phyloP scores from a whole-genome alignment of 805 yeast genomes.

The Ogataea ramenticola region DNA sequence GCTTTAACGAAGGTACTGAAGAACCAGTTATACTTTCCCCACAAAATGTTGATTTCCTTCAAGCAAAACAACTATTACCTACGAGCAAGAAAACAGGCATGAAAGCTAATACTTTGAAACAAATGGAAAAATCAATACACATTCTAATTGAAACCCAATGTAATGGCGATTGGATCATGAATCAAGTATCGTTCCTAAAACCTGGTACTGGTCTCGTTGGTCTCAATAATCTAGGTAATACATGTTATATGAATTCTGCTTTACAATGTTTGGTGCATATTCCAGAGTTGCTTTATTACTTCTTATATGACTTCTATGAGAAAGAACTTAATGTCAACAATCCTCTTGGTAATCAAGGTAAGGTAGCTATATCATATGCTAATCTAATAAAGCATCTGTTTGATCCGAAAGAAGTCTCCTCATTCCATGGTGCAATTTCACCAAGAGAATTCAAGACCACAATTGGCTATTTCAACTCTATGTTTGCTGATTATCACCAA shows the following conservation, averaged over 20 bases:
- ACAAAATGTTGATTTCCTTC: conserved; percentile 9
- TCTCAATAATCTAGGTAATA: conserved; percentile 71
- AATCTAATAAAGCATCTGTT: conserved; percentile 56
- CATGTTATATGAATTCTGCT: conserved; percentile 94
- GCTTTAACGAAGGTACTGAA: background rate
- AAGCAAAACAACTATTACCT: conserved; percentile 12
- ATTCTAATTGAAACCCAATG: conserved; percentile 21
- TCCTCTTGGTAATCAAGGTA: conserved; percentile 83
- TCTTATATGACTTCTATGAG: conserved; percentile 51
- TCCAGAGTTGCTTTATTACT: conserved; percentile 76
- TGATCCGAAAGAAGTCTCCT: conserved; percentile 19
- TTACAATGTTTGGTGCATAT: conserved; percentile 82
- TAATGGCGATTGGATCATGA: conserved; percentile 20
- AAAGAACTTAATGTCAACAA: conserved; percentile 66
- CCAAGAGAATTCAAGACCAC: conserved; percentile 77
- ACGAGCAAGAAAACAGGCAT: conserved; percentile 15
- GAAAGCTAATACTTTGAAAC: conserved; percentile 9
- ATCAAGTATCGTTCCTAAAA: conserved; percentile 11
- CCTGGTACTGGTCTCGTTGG: conserved; percentile 48
- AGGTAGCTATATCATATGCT: conserved; percentile 73
- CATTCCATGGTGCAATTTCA: conserved; percentile 26
- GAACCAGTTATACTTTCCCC: conserved; percentile 15
- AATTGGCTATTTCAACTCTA: conserved; percentile 69
- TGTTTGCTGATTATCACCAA: conserved; percentile 77
- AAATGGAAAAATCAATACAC: conserved; percentile 11